Evolutionary conservation across 108 stramenopile species (phyloP), one percentile per base, ranked within the genome.

Genomic region (Discostella stelligeroides): DNA sequence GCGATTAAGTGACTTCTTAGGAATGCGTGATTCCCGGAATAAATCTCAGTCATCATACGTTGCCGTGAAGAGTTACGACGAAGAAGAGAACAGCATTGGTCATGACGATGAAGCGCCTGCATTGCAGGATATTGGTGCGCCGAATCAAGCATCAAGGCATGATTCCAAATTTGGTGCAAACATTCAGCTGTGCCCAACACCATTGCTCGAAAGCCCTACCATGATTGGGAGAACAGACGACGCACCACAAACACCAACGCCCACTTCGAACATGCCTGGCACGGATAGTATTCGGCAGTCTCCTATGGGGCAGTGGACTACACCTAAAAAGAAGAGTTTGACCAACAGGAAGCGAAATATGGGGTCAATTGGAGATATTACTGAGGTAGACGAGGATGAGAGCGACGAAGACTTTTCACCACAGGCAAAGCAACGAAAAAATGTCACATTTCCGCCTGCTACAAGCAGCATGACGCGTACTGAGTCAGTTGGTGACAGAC

Each of bases 281-380:
- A 27, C 23, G 13, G 57, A 67, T 46, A 47, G 40, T 59, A 5
- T 34, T 34, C 56, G 49, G 20, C 64, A 83, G 37, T 68, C 75
- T 39, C 69, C 69, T 9, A 83, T 83, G 82, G 82, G 80, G 11
- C 82, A 86, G 66, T 82, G 85, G 82, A 69, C 82, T 2, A 78
- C 85, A 34, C 84, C 84, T 8, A 73, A 42, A 60, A 78, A 70
- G 57, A 68, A 43, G 18, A 70, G 59, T 15, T 20, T 78, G 53
- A 70, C 65, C 43, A 29, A 66, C 3, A 70, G 64, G 27, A 70
- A 78, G 65, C 60, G 70, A 38, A 75, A 63, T 18, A 57, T 34
- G 39, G 34, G 18, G 18, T 34, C 49, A 14, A 54, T 54, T 7
- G 54, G 34, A 46, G 43, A 58, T 17, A 63, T 63, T 30, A 27